Evolutionary conservation across 768 basidiomycete species (phyloP).

Genomic region (Dendrothele bispora): DNA sequence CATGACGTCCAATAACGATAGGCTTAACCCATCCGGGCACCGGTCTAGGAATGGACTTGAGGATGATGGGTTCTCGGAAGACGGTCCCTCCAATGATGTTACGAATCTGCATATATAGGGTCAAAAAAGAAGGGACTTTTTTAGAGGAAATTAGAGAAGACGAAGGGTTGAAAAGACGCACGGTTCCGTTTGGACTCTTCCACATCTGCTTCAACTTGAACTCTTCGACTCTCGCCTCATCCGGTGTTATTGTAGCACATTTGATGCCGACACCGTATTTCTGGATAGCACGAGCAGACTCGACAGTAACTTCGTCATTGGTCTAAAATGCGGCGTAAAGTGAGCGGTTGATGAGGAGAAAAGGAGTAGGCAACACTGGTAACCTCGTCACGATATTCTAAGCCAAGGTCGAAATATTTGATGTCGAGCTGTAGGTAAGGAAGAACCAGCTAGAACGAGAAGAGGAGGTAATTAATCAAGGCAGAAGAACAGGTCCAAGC

Average conservation of each 20-base stretch:
- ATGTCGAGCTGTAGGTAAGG: conserved; percentile 95
- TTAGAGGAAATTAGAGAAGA: conserved; percentile 1
- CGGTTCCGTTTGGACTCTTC: conserved; percentile 95
- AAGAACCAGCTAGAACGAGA: conserved; percentile 88
- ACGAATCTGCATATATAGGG: conserved; percentile 62
- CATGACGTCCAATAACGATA: conserved; percentile 95
- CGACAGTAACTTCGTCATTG: conserved; percentile 89
- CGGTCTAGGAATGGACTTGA: conserved; percentile 86
- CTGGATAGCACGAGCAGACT: conserved; percentile 92
- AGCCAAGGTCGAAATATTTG: conserved; percentile 97
- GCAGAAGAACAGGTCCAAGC: too few species aligned
- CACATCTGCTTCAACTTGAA: conserved; percentile 99
- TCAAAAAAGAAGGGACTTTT: not conserved
- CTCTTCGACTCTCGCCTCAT: conserved; percentile 93
- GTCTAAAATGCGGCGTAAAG: conserved; percentile 52
- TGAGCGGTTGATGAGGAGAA: not conserved
- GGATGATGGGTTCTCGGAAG: conserved; percentile 97
- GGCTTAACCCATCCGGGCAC: conserved; percentile 97
- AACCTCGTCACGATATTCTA: conserved; percentile 89
- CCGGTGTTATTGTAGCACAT: conserved; percentile 97
- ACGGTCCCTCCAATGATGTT: conserved; percentile 99
- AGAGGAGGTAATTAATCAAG: not conserved
- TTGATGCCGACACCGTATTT: conserved; percentile 97
- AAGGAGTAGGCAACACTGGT: conserved; percentile 12
- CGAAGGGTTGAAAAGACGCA: conserved; percentile 33